phyloP scores from a whole-genome alignment of 2,329 filamentous ascomycete species.

The Hortaea werneckii region DNA sequence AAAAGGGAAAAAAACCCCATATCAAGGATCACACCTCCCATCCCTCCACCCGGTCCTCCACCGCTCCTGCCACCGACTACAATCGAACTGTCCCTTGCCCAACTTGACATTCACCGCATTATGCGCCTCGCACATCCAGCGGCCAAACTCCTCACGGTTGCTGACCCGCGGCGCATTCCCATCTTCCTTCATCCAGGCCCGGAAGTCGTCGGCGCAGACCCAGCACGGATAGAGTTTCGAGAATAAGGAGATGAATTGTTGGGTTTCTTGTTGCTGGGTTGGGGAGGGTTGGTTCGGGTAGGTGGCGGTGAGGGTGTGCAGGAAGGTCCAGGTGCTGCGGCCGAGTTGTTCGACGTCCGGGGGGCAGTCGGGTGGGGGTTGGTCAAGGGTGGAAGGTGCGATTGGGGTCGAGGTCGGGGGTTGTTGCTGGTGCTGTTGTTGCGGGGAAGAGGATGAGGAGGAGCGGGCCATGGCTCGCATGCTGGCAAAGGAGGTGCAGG shows the following conservation, averaged over 20 bases:
- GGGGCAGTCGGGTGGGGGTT: constrained; percentile 59
- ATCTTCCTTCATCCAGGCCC: constrained; percentile 62
- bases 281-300: constrained; percentile 65
- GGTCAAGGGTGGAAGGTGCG: background rate
- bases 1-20: too few species aligned
- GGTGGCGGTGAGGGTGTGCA: constrained; percentile 80
- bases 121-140: constrained; percentile 77
- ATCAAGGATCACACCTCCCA: constrained; percentile 52
- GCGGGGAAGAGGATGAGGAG: too few species aligned
- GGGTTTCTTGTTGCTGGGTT: constrained; percentile 64
- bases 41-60: constrained; percentile 85
- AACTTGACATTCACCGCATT: constrained; percentile 83
- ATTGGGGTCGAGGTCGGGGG: constrained; percentile 24
- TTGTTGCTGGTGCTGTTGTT: background rate
- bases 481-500: constrained; percentile 53
- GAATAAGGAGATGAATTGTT: constrained; percentile 69
- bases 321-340: constrained; percentile 81
- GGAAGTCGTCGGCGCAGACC: constrained; percentile 89
- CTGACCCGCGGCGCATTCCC: constrained; percentile 54
- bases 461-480: constrained; percentile 35
- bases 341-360: constrained; percentile 83
- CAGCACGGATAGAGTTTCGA: constrained; percentile 88
- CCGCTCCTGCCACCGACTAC: constrained; percentile 78
- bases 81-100: constrained; percentile 87
- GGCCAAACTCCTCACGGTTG: constrained; percentile 58